Evolutionary conservation across 2,329 filamentous ascomycete species (phyloP), one percentile per base, ranked within the genome.

Genomic region (Xylaria sp.): DNA sequence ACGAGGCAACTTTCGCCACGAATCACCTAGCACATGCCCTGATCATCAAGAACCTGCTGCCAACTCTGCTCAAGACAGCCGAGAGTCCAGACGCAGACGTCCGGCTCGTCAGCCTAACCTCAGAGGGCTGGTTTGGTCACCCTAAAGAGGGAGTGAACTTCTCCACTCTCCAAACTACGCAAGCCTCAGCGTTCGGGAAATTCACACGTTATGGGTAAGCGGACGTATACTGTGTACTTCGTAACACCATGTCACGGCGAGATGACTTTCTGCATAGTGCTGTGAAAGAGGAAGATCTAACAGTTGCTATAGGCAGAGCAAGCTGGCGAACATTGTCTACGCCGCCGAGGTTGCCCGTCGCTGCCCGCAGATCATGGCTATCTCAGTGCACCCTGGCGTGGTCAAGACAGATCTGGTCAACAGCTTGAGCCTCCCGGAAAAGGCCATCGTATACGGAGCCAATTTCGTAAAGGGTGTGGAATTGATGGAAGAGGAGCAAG

Each of bases 21-120:
- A 86, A 86, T 61, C 82, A 85, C 66, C 71, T 86, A 3, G 83
- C 81, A 2, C 82, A 85, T 56, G 82, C 82, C 6, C 75, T 83
- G 23, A 75, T 86, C 9, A 80, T 80, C 12, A 77, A 78, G 39
- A 71, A 79, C 2, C 71, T 84, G 25, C 58, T 78, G 18, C 76
- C 73, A 4, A 39, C 72, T 2, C 61, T 79, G n/a, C 36, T 69
- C 49, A 72, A 49, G 28, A 78, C 76, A 1, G 74, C 75, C 3
- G 69, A 67, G 7, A 13, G 60, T 12, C 74, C 72, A 1, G 46
- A 48, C 23, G 57, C 72, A 6, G 77, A 79, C 46, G 76, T 77
- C 4, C 72, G 78, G 25, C 52, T 79, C n/a, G 61, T 79, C 12
- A 55, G 54, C 20, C 63, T 78, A 8, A 77, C 74, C 1, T 76